Percentiles rank a stretch among this genome's conserved stretches.
These are phyloP conservation scores for Mortierella claussenii DNA, from an alignment of 192 early-diverging fungal species.

Conservation along the genomic window DNA sequence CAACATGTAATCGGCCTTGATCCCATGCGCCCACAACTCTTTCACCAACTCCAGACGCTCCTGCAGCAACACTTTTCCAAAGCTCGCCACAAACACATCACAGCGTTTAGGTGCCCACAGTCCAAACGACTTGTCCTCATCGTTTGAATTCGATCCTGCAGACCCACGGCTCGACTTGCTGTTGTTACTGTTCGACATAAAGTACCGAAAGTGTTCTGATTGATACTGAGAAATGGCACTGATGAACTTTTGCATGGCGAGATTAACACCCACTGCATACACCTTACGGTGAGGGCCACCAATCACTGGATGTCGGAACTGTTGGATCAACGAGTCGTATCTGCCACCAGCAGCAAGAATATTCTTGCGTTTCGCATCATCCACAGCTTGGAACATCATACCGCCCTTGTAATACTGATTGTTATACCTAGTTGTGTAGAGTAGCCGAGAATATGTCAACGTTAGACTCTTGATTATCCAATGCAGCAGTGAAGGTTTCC, in stretches of 20 bases:
- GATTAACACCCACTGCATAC: conserved; percentile 83
- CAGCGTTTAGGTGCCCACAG: conserved; percentile 71
- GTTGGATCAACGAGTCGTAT: conserved; percentile 64
- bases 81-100: conserved; percentile 84
- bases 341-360: conserved; percentile 67
- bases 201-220: conserved; percentile 54
- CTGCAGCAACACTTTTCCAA: conserved; percentile 75
- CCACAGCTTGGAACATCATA: conserved; percentile 65
- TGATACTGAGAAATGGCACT: conserved; percentile 72
- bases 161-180: conserved; percentile 18
- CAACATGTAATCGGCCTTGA: conserved; percentile 85
- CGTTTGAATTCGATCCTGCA: conserved; percentile 7
- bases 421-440: conserved; percentile 57
- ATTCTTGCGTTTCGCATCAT: conserved; percentile 61
- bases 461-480: no score
- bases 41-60: conserved; percentile 81
- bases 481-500: no score
- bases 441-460: no score
- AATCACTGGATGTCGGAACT: conserved; percentile 60
- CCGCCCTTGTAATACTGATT: conserved; percentile 69
- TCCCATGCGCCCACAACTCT: conserved; percentile 81
- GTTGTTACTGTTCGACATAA: conserved; percentile 63
- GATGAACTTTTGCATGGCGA: conserved; percentile 79
- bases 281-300: conserved; percentile 50
- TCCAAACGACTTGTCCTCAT: conserved; percentile 55